Conservation (phyloP, 208 protist genomes). For the Wallacemonas sp. region DNA sequence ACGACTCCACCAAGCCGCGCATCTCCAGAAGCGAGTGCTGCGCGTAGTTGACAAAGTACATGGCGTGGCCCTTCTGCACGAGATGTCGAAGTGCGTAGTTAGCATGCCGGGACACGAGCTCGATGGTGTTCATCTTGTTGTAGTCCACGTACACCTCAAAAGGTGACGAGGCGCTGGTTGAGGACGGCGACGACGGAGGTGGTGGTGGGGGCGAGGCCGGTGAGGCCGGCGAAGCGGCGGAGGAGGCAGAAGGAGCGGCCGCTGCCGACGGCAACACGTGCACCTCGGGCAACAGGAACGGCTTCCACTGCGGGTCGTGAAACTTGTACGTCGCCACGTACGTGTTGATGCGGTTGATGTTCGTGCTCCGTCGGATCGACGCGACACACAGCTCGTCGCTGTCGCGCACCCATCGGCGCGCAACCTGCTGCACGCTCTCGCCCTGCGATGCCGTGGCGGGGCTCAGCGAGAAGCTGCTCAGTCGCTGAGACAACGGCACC, state of each 20-base stretch:
- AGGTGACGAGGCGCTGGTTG: not conserved
- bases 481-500: constrained; percentile 3
- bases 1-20: constrained; percentile 77
- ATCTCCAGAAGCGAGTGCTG: constrained; percentile 83
- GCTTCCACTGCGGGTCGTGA: constrained; percentile 80
- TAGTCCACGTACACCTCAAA: constrained; percentile 69
- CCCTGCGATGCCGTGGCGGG: constrained; percentile 13
- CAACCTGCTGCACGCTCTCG: constrained; percentile 16
- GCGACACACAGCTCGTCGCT: constrained; percentile 84
- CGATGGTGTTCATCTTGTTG: constrained; percentile 75
- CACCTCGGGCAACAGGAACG: constrained; percentile 77
- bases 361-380: constrained; percentile 68
- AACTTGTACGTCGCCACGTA: constrained; percentile 92
- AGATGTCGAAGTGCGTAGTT: constrained; percentile 86
- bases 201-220: constrained; percentile 13
- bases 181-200: not conserved
- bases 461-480: constrained; percentile 16
- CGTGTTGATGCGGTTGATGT: constrained; percentile 76
- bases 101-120: constrained; percentile 76
- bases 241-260: not conserved
- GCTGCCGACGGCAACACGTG: constrained; percentile 30
- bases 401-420: constrained; percentile 84
- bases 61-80: constrained; percentile 85
- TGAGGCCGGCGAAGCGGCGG: constrained; percentile 4
- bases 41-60: constrained; percentile 75